A percentile compares a stretch with the other conserved stretches of the same genome.
These are phyloP conservation scores for Candida alai DNA, from an alignment of 805 yeast genomes.

Conservation along the genomic window DNA sequence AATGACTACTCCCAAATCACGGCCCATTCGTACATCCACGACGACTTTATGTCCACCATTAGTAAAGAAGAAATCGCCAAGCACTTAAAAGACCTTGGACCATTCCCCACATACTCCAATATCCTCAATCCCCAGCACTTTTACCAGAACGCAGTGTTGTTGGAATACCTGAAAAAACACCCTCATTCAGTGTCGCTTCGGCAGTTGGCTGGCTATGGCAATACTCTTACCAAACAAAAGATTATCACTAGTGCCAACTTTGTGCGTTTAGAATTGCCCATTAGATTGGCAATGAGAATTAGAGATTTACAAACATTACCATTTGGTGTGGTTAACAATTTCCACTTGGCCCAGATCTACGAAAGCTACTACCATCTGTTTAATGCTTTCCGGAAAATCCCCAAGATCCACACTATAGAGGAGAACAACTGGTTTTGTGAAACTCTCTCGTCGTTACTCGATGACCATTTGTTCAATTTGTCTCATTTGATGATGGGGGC, in stretches of 20 bases:
- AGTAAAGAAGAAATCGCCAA: conserved; percentile 26
- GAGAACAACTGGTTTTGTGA: conserved; percentile 75
- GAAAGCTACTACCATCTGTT: conserved; percentile 87
- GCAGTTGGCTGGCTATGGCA: conserved; percentile 88
- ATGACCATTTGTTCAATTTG: conserved; percentile 74
- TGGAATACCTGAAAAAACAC: conserved; percentile 55
- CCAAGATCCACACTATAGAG: conserved; percentile 60
- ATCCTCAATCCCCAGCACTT: conserved; percentile 66
- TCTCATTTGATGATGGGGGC: conserved; percentile 95
- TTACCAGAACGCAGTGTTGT: conserved; percentile 72
- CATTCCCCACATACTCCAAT: conserved; percentile 39
- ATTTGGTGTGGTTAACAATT: conserved; percentile 78
- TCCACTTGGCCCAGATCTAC: conserved; percentile 81
- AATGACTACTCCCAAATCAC: conserved; percentile 18
- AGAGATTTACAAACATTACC: conserved; percentile 79
- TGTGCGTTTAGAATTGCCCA: conserved; percentile 80
- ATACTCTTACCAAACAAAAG: conserved; percentile 69
- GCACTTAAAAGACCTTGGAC: conserved; percentile 34
- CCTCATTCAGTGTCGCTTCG: conserved; percentile 90
- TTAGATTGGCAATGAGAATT: conserved; percentile 76
- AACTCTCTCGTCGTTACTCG: conserved; percentile 59
- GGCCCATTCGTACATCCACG: conserved; percentile 28
- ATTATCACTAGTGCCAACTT: conserved; percentile 82
- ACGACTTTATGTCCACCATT: conserved; percentile 30
- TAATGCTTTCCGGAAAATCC: conserved; percentile 75